Percentiles rank a stretch among this genome's conserved stretches.
Conservation (phyloP, 2,329 filamentous ascomycete genomes). For the Gliomastix tumulicola region DNA sequence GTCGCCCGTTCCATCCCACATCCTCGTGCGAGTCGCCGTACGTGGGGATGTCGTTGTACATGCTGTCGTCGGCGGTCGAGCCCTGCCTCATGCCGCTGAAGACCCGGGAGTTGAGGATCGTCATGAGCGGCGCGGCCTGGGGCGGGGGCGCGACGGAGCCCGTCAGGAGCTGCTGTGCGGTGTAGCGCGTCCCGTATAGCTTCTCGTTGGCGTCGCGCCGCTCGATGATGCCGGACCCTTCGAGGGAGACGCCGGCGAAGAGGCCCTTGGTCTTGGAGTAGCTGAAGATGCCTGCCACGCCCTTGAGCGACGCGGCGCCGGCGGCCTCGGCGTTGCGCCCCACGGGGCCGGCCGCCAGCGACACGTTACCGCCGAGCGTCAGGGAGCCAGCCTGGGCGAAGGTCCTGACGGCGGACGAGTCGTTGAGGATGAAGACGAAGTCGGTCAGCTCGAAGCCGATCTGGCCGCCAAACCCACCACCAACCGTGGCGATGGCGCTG, state of each 20-base stretch:
- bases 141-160: constrained; percentile 73
- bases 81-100: constrained; percentile 62
- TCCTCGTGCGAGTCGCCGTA: constrained; percentile 82
- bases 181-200: constrained; percentile 78
- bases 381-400: constrained; percentile 90
- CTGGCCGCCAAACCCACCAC: constrained; percentile 78
- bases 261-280: constrained; percentile 98
- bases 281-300: constrained; percentile 87
- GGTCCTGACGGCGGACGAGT: constrained; percentile 79
- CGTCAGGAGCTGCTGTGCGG: constrained; percentile 73
- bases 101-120: constrained; percentile 73
- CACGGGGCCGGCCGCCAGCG: constrained; percentile 86
- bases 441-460: constrained; percentile 85
- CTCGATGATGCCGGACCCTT: constrained; percentile 90
- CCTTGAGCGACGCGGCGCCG: constrained; percentile 82
- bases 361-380: constrained; percentile 93
- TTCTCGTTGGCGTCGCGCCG: constrained; percentile 95
- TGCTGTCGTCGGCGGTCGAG: constrained; percentile 45
- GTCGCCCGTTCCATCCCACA: constrained; percentile 73
- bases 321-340: constrained; percentile 94
- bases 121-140: constrained; percentile 77
- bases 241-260: constrained; percentile 90
- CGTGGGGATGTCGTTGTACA: constrained; percentile 92
- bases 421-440: constrained; percentile 98
- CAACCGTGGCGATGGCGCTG: constrained; percentile 72